A percentile compares a stretch with the other conserved stretches of the same genome.
Evolutionary conservation across 164 flowering plant genomes (phyloP).

Genomic region (Piper betle): DNA sequence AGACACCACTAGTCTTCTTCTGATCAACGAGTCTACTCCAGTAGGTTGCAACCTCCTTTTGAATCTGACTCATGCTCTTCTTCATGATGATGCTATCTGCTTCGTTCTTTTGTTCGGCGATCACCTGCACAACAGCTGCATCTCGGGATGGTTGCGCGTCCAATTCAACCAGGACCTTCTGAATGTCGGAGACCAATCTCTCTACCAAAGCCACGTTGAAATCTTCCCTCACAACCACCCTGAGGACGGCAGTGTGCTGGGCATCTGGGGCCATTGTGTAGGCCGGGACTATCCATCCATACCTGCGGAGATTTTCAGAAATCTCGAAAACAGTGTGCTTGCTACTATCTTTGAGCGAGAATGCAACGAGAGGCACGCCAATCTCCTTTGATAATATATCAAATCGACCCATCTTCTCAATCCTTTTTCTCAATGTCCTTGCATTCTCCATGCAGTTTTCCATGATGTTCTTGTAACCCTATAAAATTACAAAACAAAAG

Average conservation of each 20-base stretch:
- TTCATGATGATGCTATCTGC: slow-evolving; percentile 5
- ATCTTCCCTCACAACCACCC: slow-evolving; percentile 64
- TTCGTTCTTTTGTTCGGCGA: background rate
- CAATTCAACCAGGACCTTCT: slow-evolving; percentile 43
- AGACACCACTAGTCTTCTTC: slow-evolving; percentile 30
- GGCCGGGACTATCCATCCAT: slow-evolving; percentile 32
- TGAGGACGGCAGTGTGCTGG: slow-evolving; percentile 42
- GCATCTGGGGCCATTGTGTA: slow-evolving; percentile 63
- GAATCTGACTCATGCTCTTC: slow-evolving; percentile 28
- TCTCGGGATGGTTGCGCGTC: slow-evolving; percentile 25
- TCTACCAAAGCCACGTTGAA: slow-evolving; percentile 61
- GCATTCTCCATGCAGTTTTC: slow-evolving; percentile 25
- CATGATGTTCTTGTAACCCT: slow-evolving; percentile 22
- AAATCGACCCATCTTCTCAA: slow-evolving; percentile 26
- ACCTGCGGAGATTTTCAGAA: slow-evolving; percentile 21
- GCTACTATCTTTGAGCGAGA: slow-evolving; percentile 24
- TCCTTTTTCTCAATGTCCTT: slow-evolving; percentile 16
- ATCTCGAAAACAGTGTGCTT: slow-evolving; percentile 20
- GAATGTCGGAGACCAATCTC: slow-evolving; percentile 44
- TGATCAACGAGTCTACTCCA: slow-evolving; percentile 35
- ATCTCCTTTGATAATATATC: slow-evolving; percentile 23
- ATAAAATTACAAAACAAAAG: background rate
- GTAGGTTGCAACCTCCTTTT: slow-evolving; percentile 36
- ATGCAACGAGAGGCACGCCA: slow-evolving; percentile 31
- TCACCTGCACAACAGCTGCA: slow-evolving; percentile 4